Conservation (phyloP, 1,284 basidiomycete genomes). For the Ganoderma boninense region DNA sequence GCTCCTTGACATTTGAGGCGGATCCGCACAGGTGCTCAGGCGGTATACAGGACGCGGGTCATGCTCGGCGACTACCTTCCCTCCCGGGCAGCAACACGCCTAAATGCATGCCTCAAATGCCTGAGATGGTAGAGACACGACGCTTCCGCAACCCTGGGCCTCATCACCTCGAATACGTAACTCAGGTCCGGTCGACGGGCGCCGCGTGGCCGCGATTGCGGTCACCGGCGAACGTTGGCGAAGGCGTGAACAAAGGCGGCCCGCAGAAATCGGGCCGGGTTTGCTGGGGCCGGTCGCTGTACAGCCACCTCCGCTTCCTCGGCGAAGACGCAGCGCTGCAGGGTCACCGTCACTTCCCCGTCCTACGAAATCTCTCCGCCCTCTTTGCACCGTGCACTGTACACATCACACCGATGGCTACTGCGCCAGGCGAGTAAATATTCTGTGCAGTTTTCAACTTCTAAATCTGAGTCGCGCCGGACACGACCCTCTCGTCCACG, state of each 20-base stretch:
- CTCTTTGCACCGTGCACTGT: not conserved
- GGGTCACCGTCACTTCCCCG: not conserved
- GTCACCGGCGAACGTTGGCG: not conserved
- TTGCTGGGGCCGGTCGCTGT: not conserved
- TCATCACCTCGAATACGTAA: not conserved
- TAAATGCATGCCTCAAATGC: not conserved
- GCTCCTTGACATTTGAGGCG: not conserved
- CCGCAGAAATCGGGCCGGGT: not conserved
- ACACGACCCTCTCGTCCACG: not conserved
- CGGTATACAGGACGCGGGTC: not conserved
- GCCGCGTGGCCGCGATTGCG: not conserved
- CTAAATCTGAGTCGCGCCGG: too few relatives aligned
- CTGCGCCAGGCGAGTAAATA: not conserved
- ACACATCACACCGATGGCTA: not conserved
- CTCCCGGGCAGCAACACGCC: not conserved
- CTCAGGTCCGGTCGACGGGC: not conserved
- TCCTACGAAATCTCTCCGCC: not conserved
- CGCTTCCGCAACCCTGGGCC: not conserved
- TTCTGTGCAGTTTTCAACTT: too few relatives aligned
- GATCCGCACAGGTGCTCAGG: not conserved
- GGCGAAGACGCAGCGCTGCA: not conserved
- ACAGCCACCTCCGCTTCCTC: conserved; percentile 5
- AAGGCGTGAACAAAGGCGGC: not conserved
- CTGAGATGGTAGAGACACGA: not conserved
- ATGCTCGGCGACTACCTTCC: not conserved